Evolutionary conservation across 495 filamentous ascomycete species (phyloP), one percentile per base, ranked within the genome.

Genomic region (Annulohypoxylon stygium): DNA sequence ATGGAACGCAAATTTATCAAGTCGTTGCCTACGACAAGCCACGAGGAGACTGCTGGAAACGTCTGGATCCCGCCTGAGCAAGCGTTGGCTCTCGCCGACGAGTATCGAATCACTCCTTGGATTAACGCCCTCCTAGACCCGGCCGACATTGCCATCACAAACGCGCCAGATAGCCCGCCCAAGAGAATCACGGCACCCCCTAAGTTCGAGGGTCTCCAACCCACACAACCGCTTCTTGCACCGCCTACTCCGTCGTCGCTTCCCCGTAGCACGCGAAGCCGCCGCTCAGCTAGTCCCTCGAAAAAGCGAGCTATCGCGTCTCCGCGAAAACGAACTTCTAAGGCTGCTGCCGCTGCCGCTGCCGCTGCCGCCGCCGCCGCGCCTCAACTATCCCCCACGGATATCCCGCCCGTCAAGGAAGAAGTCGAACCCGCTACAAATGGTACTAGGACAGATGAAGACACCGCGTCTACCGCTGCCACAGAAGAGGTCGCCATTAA

Each of bases 21-120:
- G 81, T 85, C 84, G 10, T 89, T 95, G 20, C 81, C 88, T 34
- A 89, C 90, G 6, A 97, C 94, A 3, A 95, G 93, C 69, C 86
- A 87, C 60, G 93, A 98, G 71, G 96, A 99, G 83, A 94, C 96
- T 30, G 96, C 96, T 23, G 96, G 96, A 53, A 98, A 98, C 79
- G 89, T 99, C 26, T 99, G 96, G 96, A 95, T 98, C 62, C 88
- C 92, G 36, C 94, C 95, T 2, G 83, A 90, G 53, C 87, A 93
- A 78, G 97, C 96, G 18, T 87, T 98, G 61, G 85, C 88, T 67
- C 88, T 99, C 16, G 92, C 96, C 57, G 90, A 91, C 60, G 95
- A 98, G 81, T 90, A 89, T 70, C 79, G 83, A 50, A 93, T 98
- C 81, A 82, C 87, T 45, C 88, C 91, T 41, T 99, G 97, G 97